Conservation (phyloP, 1,139 yeast genomes). For the Hemisphaericaspora subhashii region DNA sequence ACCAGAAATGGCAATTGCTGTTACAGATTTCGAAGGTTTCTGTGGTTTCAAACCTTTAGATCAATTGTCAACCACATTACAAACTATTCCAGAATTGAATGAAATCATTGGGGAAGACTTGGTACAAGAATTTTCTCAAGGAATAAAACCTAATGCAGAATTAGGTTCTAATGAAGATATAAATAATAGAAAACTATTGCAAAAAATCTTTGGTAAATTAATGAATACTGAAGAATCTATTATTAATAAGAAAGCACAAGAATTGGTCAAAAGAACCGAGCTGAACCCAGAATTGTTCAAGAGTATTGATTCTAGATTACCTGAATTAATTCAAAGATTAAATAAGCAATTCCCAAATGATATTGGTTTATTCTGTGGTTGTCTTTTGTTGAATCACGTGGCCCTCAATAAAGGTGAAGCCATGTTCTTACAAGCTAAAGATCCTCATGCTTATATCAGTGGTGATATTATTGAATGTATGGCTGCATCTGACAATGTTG, state of each 20-base stretch:
- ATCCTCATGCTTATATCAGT: conserved; percentile 94
- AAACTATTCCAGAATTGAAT: conserved; percentile 71
- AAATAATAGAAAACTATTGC: conserved; percentile 63
- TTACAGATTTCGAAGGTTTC: conserved; percentile 93
- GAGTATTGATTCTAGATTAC: conserved; percentile 48
- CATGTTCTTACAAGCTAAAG: conserved; percentile 93
- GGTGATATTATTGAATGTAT: conserved; percentile 98
- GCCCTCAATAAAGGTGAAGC: conserved; percentile 88
- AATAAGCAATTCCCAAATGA: conserved; percentile 90
- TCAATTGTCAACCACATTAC: conserved; percentile 67
- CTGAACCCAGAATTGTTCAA: conserved; percentile 50
- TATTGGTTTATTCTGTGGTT: conserved; percentile 94
- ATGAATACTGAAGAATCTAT: conserved; percentile 70
- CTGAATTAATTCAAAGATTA: conserved; percentile 72
- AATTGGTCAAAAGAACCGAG: conserved; percentile 63
- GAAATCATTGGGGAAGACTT: conserved; percentile 66
- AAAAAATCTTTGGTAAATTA: conserved; percentile 71
- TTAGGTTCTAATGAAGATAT: conserved; percentile 48
- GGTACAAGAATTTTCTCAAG: conserved; percentile 51
- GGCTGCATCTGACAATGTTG: conserved; percentile 99
- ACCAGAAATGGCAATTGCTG: conserved; percentile 99
- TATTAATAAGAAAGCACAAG: conserved; percentile 55
- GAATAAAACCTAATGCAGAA: conserved; percentile 47
- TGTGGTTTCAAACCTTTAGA: conserved; percentile 95
- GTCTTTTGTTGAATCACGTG: conserved; percentile 87